A percentile compares a stretch with the other conserved stretches of the same genome.
These are phyloP conservation scores for Diaporthe sp. DNA, from an alignment of 2,329 filamentous ascomycete species.

Conservation along the genomic window DNA sequence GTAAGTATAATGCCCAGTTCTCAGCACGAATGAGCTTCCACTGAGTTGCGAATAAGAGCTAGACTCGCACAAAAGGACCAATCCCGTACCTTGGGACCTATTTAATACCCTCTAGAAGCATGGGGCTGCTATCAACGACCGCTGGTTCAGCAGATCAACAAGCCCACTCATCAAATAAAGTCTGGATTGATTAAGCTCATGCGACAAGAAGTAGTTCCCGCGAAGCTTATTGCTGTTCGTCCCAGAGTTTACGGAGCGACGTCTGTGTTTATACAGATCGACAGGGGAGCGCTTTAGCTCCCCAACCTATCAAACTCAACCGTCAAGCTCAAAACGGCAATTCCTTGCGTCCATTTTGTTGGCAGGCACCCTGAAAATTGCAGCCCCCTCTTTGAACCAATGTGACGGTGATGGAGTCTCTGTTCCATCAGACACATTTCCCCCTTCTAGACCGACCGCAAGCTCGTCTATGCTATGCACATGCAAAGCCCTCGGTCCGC, in stretches of 20 bases:
- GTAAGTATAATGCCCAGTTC: neutral
- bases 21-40: neutral
- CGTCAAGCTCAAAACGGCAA: neutral
- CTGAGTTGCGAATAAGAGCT: neutral
- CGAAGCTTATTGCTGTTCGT: conserved; percentile 1
- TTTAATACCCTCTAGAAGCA: neutral
- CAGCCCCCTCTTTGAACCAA: neutral
- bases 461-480: neutral
- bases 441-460: neutral
- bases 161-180: neutral
- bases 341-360: neutral
- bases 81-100: neutral
- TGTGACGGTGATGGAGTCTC: neutral
- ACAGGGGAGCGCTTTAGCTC: neutral
- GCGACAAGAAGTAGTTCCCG: neutral
- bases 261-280: neutral
- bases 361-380: neutral
- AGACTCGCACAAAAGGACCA: neutral
- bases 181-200: neutral
- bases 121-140: neutral
- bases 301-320: neutral
- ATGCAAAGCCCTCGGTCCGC: neutral
- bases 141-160: neutral
- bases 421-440: neutral
- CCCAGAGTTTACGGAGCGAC: neutral